Conservation (phyloP, 495 filamentous ascomycete genomes). For the Aspergillus steynii region DNA sequence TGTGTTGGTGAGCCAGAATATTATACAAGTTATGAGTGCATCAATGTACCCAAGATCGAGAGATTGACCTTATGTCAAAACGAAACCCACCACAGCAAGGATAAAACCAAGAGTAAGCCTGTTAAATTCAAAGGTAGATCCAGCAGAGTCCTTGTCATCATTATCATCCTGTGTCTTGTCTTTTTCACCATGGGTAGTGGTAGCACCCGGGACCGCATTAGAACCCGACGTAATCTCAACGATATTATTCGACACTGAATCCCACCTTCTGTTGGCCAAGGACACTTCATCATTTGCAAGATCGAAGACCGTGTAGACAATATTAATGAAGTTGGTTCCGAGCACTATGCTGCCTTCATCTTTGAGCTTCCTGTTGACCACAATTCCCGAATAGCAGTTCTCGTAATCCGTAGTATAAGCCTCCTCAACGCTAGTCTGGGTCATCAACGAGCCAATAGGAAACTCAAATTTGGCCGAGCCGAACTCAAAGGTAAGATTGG, state of each 20-base stretch:
- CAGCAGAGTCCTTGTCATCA: background rate
- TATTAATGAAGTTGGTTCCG: background rate
- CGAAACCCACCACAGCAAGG: background rate
- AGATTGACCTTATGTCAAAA: background rate
- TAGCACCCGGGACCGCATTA: background rate
- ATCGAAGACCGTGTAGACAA: background rate
- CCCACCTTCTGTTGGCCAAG: background rate
- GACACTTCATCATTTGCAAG: slow-evolving; percentile 4
- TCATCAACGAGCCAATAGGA: background rate
- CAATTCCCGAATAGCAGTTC: background rate
- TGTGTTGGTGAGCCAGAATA: too few relatives aligned
- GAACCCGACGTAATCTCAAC: background rate
- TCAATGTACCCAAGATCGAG: too few relatives aligned
- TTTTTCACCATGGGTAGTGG: background rate
- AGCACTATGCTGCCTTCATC: background rate
- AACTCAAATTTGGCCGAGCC: background rate
- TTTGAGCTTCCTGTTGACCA: background rate
- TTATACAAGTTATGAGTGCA: too few relatives aligned
- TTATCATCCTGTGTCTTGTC: background rate
- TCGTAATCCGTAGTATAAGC: background rate
- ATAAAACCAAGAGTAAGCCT: background rate
- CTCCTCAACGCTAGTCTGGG: background rate
- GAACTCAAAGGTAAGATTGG: background rate
- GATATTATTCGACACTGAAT: background rate
- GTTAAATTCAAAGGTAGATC: background rate